Percentiles rank a stretch among this genome's conserved stretches.
Conservation (phyloP, 225 moss, liverwort and hornwort species). For the Lunularia cruciata region DNA sequence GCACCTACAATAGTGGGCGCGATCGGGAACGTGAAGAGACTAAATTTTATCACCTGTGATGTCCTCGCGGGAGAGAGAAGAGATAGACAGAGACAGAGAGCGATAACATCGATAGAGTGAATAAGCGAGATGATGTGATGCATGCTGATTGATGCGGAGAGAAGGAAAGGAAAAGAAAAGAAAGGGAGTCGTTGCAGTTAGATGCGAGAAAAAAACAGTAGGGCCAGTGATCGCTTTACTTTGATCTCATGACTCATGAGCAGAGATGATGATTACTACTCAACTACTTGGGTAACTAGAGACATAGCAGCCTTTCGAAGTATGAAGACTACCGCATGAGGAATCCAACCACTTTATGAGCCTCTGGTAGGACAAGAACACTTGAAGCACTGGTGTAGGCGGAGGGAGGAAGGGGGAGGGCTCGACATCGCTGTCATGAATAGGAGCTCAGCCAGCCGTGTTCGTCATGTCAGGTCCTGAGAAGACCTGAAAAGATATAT, state of each 20-base stretch:
- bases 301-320: constrained; percentile 26
- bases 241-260: neutral
- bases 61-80: neutral
- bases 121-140: neutral
- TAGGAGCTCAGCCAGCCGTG: constrained; percentile 13
- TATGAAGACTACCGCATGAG: constrained; percentile 9
- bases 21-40: neutral
- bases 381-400: constrained; percentile 16
- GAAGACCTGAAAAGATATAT: constrained; percentile 29
- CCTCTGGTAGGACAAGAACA: constrained; percentile 14
- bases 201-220: neutral
- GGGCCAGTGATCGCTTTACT: constrained; percentile 1
- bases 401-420: constrained; percentile 13
- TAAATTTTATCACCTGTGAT: too few species aligned
- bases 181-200: constrained; percentile 3
- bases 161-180: neutral
- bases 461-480: constrained; percentile 24
- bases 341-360: constrained; percentile 28
- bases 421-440: constrained; percentile 26
- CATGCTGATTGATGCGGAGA: neutral
- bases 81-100: neutral
- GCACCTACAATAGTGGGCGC: neutral
- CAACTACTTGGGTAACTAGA: constrained; percentile 25
- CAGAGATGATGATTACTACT: constrained; percentile 18
- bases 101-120: too few species aligned